Evolutionary conservation across 2,329 filamentous ascomycete genomes (phyloP), one percentile per base, ranked within the genome.

Genomic region (Stylonectria norvegica): DNA sequence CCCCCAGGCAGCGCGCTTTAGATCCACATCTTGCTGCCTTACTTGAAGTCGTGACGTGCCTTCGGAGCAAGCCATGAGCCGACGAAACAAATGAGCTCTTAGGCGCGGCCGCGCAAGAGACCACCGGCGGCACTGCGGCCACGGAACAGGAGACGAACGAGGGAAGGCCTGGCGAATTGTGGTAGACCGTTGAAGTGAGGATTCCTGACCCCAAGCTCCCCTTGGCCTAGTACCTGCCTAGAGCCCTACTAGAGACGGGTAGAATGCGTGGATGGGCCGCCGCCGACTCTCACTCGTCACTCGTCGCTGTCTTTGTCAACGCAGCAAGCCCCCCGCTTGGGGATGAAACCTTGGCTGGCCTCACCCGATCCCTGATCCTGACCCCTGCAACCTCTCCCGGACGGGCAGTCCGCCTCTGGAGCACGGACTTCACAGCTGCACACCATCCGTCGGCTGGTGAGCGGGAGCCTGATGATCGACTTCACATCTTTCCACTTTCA

Each of bases 271-370:
- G n/a, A n/a, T n/a, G n/a, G n/a, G n/a, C n/a, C n/a, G n/a, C n/a
- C n/a, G n/a, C n/a, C n/a, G n/a, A n/a, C n/a, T n/a, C n/a, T n/a
- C n/a, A 17, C 14, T 19, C 32, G 12, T 17, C 12, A 32, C 16
- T 32, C 37, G 16, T 27, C 36, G 18, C n/a, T 18, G 35, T 19
- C 27, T 17, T 28, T 30, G 22, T 28, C 23, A 16, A 25, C 16
- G 22, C 11, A 45, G 39, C 40, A 30, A 37, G 29, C 43, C 40
- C 48, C 45, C 39, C 39, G 43, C 42, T 45, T 42, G 46, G 38
- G 28, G 52, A 57, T 57, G 55, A 57, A 57, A 57, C 55, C 35
- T 36, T 45, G 28, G 47, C 39, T 50, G 45, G 37, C 42, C 29
- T 15, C 29, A 40, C 16, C 22, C 15, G 19, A 53, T 44, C 53